A percentile compares a stretch with the other conserved stretches of the same genome.
These are phyloP conservation scores for Scutellaria minor DNA, from an alignment of 257 asterid species.

Conservation along the genomic window DNA sequence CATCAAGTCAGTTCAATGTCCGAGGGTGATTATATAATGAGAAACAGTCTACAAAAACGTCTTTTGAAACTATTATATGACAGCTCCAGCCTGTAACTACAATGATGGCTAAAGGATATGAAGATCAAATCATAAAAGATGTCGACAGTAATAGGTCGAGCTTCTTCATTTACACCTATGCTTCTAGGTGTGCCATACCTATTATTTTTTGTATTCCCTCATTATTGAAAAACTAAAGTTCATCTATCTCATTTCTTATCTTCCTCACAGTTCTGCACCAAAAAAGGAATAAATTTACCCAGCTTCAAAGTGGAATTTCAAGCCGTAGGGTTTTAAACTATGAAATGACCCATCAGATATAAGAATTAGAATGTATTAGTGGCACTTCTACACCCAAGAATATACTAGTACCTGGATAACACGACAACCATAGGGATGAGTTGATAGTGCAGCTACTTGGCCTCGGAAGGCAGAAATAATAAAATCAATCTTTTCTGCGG, in stretches of 20 bases:
- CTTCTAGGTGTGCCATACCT: too few species aligned
- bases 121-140: too few species aligned
- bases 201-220: too few species aligned
- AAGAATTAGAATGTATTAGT: conserved; percentile 14
- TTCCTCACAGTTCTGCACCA: not conserved
- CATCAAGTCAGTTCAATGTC: not conserved
- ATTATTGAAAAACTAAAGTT: too few species aligned
- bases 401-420: conserved; percentile 75
- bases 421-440: conserved; percentile 97
- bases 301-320: conserved; percentile 11
- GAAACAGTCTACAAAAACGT: too few species aligned
- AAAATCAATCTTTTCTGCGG: conserved; percentile 63
- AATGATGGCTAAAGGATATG: too few species aligned
- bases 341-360: not conserved
- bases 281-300: not conserved
- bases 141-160: too few species aligned
- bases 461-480: conserved; percentile 75
- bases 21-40: not conserved
- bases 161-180: too few species aligned
- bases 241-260: not conserved
- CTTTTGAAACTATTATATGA: too few species aligned
- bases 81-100: too few species aligned
- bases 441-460: conserved; percentile 78
- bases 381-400: conserved; percentile 13
- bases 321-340: not conserved